phyloP scores from a whole-genome alignment of 2,329 filamentous ascomycete genomes.

The Alternaria sp. region DNA sequence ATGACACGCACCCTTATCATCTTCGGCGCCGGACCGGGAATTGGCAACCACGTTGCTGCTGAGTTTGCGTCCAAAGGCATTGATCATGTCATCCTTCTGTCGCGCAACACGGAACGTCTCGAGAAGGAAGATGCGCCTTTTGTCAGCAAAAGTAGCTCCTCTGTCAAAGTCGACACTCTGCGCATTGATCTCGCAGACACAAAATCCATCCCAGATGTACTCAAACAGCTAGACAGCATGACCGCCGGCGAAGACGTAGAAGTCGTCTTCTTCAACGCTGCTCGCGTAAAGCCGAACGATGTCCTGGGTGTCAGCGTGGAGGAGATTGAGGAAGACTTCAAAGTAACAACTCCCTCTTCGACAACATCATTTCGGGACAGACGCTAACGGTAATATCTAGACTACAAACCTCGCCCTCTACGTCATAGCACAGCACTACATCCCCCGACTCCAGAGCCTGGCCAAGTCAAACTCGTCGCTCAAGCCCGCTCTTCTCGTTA shows the following conservation, averaged over 20 bases:
- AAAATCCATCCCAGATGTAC: conserved; percentile 43
- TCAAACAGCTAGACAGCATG: conserved; percentile 51
- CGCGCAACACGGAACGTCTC: conserved; percentile 53
- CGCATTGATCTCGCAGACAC: conserved; percentile 54
- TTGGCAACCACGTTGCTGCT: conserved; percentile 52
- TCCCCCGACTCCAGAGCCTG: conserved; percentile 51
- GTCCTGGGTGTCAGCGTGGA: conserved; percentile 52
- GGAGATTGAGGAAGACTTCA: conserved; percentile 59
- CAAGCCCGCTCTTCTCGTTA: conserved; percentile 58
- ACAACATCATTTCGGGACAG: background rate
- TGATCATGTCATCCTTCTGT: conserved; percentile 57
- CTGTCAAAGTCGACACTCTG: conserved; percentile 52
- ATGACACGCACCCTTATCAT: conserved; percentile 44
- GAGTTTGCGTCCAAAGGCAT: conserved; percentile 55
- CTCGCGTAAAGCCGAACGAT: conserved; percentile 53
- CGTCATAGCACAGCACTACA: conserved; percentile 54
- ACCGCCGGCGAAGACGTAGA: conserved; percentile 49
- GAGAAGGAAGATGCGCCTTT: conserved; percentile 41
- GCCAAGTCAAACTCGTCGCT: conserved; percentile 33
- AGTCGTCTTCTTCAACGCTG: conserved; percentile 61
- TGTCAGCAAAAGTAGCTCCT: conserved; percentile 36
- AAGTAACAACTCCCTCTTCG: conserved; percentile 39
- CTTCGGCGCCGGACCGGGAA: conserved; percentile 58
- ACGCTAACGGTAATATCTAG: background rate
- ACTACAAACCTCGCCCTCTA: conserved; percentile 54